A percentile compares a stretch with the other conserved stretches of the same genome.
Evolutionary conservation across 495 filamentous ascomycete species (phyloP).

Genomic region (Penicillium coffeae): DNA sequence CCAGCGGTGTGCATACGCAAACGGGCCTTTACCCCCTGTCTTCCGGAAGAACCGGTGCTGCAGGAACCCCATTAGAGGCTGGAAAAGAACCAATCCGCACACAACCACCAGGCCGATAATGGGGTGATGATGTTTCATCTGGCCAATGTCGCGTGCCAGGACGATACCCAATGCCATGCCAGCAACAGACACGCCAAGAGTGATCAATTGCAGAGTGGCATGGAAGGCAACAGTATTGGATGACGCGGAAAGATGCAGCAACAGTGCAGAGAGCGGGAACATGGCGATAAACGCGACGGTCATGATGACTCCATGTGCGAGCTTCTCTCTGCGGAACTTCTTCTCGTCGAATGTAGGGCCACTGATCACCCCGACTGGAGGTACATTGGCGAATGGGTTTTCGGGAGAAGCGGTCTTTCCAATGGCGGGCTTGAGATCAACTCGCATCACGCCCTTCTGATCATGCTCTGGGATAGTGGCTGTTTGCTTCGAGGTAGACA

Average conservation of each 20-base stretch:
- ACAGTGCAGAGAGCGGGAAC: conserved; percentile 52
- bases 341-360: conserved; percentile 2
- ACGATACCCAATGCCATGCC: conserved; percentile 62
- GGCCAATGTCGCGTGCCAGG: conserved; percentile 28
- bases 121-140: conserved; percentile 30
- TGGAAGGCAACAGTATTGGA: conserved; percentile 43
- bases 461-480: conserved; percentile 59
- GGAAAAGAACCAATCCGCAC: conserved; percentile 53
- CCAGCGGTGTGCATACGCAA: conserved; percentile 66
- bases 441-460: conserved; percentile 9
- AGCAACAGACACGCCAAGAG: conserved; percentile 51
- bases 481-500: conserved; percentile 49
- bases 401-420: conserved; percentile 32
- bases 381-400: conserved; percentile 55
- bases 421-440: conserved; percentile 17
- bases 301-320: conserved; percentile 45
- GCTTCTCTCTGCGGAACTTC: conserved; percentile 20
- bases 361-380: not conserved
- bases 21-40: conserved; percentile 44
- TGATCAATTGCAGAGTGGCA: conserved; percentile 53
- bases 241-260: conserved; percentile 40
- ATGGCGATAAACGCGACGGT: conserved; percentile 38
- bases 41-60: conserved; percentile 58
- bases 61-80: conserved; percentile 61
- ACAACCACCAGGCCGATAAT: conserved; percentile 59